Conservation (phyloP, 2,329 filamentous ascomycete species). For the Xylariaceae sp. region DNA sequence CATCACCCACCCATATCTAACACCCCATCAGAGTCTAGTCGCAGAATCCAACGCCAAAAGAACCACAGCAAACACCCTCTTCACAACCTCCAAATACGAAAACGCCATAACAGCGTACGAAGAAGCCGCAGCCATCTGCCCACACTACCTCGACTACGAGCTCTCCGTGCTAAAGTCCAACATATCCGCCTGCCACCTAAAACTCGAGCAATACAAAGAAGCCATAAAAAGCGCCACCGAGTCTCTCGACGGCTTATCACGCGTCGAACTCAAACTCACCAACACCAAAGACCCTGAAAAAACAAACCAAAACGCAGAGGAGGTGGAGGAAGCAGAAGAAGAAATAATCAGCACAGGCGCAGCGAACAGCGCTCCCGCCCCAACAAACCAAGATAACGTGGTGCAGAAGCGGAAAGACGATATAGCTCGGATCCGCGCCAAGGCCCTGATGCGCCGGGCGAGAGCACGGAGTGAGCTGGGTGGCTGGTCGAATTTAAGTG, state of each 20-base stretch:
- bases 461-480: constrained; percentile 66
- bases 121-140: constrained; percentile 72
- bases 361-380: constrained; percentile 42
- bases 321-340: constrained; percentile 47
- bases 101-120: constrained; percentile 81
- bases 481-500: constrained; percentile 76
- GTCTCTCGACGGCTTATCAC: constrained; percentile 69
- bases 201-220: constrained; percentile 80
- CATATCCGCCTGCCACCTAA: constrained; percentile 83
- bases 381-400: constrained; percentile 24
- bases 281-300: constrained; percentile 37
- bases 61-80: constrained; percentile 73
- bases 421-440: constrained; percentile 72
- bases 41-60: constrained; percentile 71
- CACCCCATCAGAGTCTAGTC: constrained; percentile 54
- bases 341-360: constrained; percentile 60
- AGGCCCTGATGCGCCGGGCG: constrained; percentile 76
- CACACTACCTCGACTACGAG: constrained; percentile 83
- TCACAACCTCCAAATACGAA: constrained; percentile 65
- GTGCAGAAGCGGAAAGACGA: constrained; percentile 50
- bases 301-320: constrained; percentile 38
- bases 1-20: constrained; percentile 3
- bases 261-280: constrained; percentile 41
- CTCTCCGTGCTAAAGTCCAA: constrained; percentile 84
- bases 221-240: constrained; percentile 70